Evolutionary conservation across 768 basidiomycete genomes (phyloP), one percentile per base, ranked within the genome.

Genomic region (Leccinum incarnatum): DNA sequence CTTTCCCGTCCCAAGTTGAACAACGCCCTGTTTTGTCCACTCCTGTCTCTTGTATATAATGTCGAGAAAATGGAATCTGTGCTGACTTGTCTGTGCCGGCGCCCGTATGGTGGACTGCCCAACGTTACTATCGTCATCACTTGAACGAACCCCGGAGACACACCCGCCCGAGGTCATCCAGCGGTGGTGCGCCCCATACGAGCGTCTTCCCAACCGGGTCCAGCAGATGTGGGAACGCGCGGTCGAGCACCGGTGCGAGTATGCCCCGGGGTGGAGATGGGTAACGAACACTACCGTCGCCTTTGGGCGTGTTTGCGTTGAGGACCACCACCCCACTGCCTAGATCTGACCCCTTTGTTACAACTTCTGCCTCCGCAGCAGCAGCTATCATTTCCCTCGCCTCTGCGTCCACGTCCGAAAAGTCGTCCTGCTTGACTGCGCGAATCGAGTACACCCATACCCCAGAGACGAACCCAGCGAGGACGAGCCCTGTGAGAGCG

Each of bases 381-480:
- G 37, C 37, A 40, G 37, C 71, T 32, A 77, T 81, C 65, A 88
- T 78, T 45, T 81, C 81, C 60, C 76, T 76, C 29, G 86, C 91
- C 68, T 91, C 89, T 61, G 90, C 88, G 66, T 92, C 91, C 45
- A 92, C 80, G 70, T 93, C 92, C 63, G 89, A 86, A 69, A 96
- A 97, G 42, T 89, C 86, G 69, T 97, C 95, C 69, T 98, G 95
- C 69, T 89, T 93, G 56, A 98, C 95, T 29, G 94, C 95, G 30
- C 85, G 83, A 68, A 98, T 96, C 17, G 94, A 95, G 75, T 98
- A 98, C 4, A 86, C 80, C 84, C 93, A 98, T 9, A 97, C 86
- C 27, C 87, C 89, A 14, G 84, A 81, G 29, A 84, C 87, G 69
- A 97, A 95, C 0, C 81, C 80, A 27, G 84, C 81, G 47, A 98